Conservation (phyloP, 768 basidiomycete genomes). For the Tylopilus vinaceipallidus region DNA sequence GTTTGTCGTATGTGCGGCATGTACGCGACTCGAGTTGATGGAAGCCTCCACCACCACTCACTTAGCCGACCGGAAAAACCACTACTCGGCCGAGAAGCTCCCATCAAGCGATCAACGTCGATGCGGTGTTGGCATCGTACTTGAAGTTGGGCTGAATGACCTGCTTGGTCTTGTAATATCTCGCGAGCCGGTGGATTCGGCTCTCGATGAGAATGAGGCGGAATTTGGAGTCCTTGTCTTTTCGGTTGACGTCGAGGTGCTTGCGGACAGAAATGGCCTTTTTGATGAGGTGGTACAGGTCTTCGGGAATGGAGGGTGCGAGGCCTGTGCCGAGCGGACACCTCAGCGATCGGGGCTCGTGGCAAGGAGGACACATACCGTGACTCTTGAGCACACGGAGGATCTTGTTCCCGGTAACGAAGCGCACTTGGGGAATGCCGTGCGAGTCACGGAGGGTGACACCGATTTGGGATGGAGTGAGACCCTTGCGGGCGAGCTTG, state of each 20-base stretch:
- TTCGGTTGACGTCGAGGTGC: conserved; percentile 96
- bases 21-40: conserved; percentile 3
- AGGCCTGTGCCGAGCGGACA: conserved; percentile 52
- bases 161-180: conserved; percentile 99
- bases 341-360: conserved; percentile 2
- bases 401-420: conserved; percentile 99
- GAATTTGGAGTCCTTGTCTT: conserved; percentile 97
- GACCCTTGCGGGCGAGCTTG: conserved; percentile 97
- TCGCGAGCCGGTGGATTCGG: conserved; percentile 94
- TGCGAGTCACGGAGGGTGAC: conserved; percentile 97
- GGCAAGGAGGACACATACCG: conserved; percentile 46
- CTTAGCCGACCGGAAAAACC: background rate
- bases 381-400: conserved; percentile 95
- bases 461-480: conserved; percentile 97
- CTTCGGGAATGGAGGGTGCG: conserved; percentile 97
- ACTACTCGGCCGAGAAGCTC: background rate
- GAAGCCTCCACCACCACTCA: background rate
- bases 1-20: conserved; percentile 6
- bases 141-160: conserved; percentile 98
- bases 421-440: conserved; percentile 97
- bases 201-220: conserved; percentile 99
- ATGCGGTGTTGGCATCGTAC: conserved; percentile 95
- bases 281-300: conserved; percentile 99
- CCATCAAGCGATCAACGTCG: conserved; percentile 78
- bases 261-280: conserved; percentile 99